phyloP scores from a whole-genome alignment of 2,329 filamentous ascomycete genomes.

The Geosmithia flava region DNA sequence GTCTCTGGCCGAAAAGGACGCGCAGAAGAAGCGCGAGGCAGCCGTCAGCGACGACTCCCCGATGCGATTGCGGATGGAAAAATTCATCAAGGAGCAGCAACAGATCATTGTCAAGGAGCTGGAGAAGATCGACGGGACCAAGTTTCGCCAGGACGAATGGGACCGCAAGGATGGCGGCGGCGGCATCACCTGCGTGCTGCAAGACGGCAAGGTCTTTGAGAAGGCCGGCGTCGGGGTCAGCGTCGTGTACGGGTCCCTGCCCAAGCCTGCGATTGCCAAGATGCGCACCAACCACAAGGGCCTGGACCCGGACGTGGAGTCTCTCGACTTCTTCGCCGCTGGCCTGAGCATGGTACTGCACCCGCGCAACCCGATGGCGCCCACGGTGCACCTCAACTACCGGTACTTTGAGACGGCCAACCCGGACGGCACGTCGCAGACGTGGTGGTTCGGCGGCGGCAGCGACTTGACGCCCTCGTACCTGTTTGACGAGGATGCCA shows the following conservation, averaged over 20 bases:
- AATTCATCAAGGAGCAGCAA: constrained; percentile 89
- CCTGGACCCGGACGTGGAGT: constrained; percentile 65
- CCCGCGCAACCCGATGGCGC: constrained; percentile 90
- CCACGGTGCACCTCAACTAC: constrained; percentile 96
- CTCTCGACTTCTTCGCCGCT: constrained; percentile 87
- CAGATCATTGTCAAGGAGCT: constrained; percentile 74
- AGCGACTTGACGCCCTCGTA: constrained; percentile 89
- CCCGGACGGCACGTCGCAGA: constrained; percentile 65
- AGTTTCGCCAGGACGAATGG: constrained; percentile 81
- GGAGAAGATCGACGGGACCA: constrained; percentile 69
- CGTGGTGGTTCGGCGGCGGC: constrained; percentile 98
- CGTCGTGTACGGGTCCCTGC: constrained; percentile 85
- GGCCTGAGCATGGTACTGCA: constrained; percentile 90
- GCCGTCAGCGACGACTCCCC: constrained; percentile 63
- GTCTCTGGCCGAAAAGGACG: constrained; percentile 76
- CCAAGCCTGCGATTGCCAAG: constrained; percentile 74
- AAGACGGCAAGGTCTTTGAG: constrained; percentile 94
- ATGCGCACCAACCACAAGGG: constrained; percentile 96
- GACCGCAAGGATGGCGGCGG: constrained; percentile 77
- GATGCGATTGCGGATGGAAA: constrained; percentile 96
- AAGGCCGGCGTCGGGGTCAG: constrained; percentile 95
- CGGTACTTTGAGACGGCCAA: constrained; percentile 96
- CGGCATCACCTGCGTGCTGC: constrained; percentile 86
- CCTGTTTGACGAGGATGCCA: constrained; percentile 91
- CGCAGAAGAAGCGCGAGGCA: constrained; percentile 61